These are phyloP conservation scores for Wilhelminamyces savonicus DNA, from an alignment of 805 yeast genomes.

Conservation along the genomic window DNA sequence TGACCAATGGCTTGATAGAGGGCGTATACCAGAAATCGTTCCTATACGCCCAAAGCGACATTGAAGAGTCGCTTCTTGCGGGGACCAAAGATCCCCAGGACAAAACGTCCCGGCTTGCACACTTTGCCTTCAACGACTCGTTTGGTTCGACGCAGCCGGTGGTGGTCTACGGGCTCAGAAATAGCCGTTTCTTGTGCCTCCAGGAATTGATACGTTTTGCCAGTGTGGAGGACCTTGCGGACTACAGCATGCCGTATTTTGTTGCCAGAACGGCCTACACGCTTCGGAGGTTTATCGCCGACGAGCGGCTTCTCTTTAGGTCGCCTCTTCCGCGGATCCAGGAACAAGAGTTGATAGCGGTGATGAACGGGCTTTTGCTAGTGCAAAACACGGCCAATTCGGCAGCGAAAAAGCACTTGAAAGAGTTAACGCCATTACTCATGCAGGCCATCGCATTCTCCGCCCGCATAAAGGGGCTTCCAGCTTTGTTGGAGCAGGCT, in stretches of 20 bases:
- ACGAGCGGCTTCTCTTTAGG: conserved; percentile 48
- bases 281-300: conserved; percentile 58
- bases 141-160: conserved; percentile 61
- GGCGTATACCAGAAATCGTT: conserved; percentile 56
- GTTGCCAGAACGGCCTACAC: conserved; percentile 54
- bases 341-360: conserved; percentile 59
- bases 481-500: no score
- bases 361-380: no score
- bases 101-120: conserved; percentile 17
- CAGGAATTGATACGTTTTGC: conserved; percentile 40
- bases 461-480: no score
- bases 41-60: conserved; percentile 50
- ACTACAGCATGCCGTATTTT: conserved; percentile 33
- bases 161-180: conserved; percentile 33
- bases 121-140: conserved; percentile 41
- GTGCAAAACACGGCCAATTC: no score
- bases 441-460: no score
- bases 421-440: no score
- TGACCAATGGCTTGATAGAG: conserved; percentile 39
- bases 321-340: conserved; percentile 67
- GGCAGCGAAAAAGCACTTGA: no score
- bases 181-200: conserved; percentile 53
- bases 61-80: conserved; percentile 27
- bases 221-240: conserved; percentile 9
- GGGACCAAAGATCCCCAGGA: no score